Conservation (phyloP, 371 early-diverging fungal species). For the Syncephalastrum racemosum region DNA sequence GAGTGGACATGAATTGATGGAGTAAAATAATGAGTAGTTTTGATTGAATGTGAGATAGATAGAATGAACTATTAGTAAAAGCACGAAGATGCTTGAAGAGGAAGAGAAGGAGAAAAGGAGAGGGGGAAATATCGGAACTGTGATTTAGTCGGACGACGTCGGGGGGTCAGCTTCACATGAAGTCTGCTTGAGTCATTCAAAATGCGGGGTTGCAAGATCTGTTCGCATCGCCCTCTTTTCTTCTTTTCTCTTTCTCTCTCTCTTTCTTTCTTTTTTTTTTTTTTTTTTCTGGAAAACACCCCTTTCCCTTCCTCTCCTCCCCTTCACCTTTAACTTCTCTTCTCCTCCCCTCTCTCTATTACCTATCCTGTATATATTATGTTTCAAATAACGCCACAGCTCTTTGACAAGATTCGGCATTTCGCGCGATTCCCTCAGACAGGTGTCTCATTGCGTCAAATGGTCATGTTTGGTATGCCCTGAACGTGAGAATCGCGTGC, state of each 20-base stretch:
- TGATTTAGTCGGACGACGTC: too few relatives aligned
- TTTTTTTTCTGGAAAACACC: too few relatives aligned
- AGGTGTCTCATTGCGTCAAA: conserved; percentile 87
- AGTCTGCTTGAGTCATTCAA: conserved; percentile 6
- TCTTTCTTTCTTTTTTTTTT: conserved; percentile 1
- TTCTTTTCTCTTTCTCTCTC: conserved; percentile 3
- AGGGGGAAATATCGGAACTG: too few relatives aligned
- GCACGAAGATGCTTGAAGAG: too few relatives aligned
- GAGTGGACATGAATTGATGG: too few relatives aligned
- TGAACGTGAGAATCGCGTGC: not conserved
- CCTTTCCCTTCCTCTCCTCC: not conserved
- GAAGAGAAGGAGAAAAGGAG: too few relatives aligned
- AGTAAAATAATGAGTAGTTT: too few relatives aligned
- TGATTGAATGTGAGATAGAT: too few relatives aligned
- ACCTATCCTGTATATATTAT: conserved; percentile 12
- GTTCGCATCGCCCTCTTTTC: not conserved
- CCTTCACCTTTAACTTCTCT: conserved; percentile 1
- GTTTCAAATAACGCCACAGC: conserved; percentile 53
- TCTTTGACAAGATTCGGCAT: conserved; percentile 69
- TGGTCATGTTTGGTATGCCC: conserved; percentile 86
- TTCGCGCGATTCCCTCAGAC: conserved; percentile 86
- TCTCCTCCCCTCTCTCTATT: conserved; percentile 1
- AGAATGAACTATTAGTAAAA: too few relatives aligned
- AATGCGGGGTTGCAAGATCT: conserved; percentile 5
- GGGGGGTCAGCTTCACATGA: conserved; percentile 4